Evolutionary conservation across 2,329 filamentous ascomycete species (phyloP).

Genomic region (Sporothrix curviconia): DNA sequence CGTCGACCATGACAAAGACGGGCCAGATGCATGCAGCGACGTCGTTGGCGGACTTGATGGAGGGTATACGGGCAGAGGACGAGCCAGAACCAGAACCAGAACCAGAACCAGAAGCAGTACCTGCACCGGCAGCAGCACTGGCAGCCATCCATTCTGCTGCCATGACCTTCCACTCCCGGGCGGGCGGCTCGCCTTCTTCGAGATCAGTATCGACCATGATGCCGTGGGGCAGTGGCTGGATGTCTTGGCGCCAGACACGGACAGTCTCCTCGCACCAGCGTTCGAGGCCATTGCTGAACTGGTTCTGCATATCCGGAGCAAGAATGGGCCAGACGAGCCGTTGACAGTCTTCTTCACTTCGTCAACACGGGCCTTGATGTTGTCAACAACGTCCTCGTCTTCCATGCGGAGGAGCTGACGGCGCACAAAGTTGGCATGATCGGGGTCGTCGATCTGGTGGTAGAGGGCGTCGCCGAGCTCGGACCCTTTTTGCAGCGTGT

Average conservation of each 20-base stretch:
- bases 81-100: no score
- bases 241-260: background rate
- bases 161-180: background rate
- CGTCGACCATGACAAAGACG: background rate
- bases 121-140: no score
- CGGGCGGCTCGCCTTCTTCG: background rate
- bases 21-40: conserved; percentile 6
- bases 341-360: background rate
- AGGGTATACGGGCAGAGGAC: no score
- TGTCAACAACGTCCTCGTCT: background rate
- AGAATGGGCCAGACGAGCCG: background rate
- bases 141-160: background rate
- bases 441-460: background rate
- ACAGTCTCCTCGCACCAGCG: background rate
- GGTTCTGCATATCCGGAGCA: background rate
- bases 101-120: no score
- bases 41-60: no score
- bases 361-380: background rate
- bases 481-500: background rate
- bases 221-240: background rate
- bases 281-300: background rate
- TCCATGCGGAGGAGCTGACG: background rate
- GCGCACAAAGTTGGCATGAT: background rate
- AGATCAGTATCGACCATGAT: background rate
- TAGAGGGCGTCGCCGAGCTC: background rate